Base-by-base conservation (phyloP, 1,284 basidiomycete genomes). In the Cystobasidium pallidum region DNA sequence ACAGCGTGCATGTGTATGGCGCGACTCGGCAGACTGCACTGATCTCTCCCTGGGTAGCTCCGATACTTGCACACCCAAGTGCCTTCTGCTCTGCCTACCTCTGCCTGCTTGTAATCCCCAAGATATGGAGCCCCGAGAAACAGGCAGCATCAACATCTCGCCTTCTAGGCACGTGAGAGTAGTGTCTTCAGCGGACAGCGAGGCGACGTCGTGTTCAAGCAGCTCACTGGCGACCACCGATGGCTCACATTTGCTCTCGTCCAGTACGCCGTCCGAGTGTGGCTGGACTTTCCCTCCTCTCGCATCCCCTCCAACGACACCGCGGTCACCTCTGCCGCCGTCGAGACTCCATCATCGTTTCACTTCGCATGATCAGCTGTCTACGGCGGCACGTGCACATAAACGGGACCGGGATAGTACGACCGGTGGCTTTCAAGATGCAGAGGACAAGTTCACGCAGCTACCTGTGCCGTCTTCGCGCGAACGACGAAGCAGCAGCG, bases 401-500 rank as follows among this genome's bases (percentile, higher is more conserved):
- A 41, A 61, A 34, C 24, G 41, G 30, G 39, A 43, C 39, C 45
- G 41, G 36, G 39, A 39, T 11, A 43, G 58, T 13, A 43, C 58
- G 7, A 7, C 39, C 15, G 39, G 17, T 21, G 8, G 21, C 6
- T n/a, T 6, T 19, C 41, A 45, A 4, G 1, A 24, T 8, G 43
- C 13, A 11, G 57, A 64, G 11, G 68, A 71, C 61, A 63, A 64
- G 36, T 71, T 63, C 49, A 71, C 68, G 4, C 68, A 71, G 52
- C 45, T 71, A 10, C 68, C 68, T 15, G 26, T 54, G 26, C 34
- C 59, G 15, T 71, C 61, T 7, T 59, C 68, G 19, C 58, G 68
- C 24, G 68, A 71, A 57, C 54, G 68, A 28, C 39, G 68, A 28
- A 57, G 55, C n/a, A 71, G 68, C 30, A 71, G 68, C 61, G 49